Evolutionary conservation across 768 basidiomycete species (phyloP), one percentile per base, ranked within the genome.

Genomic region (Panellus pusillus): DNA sequence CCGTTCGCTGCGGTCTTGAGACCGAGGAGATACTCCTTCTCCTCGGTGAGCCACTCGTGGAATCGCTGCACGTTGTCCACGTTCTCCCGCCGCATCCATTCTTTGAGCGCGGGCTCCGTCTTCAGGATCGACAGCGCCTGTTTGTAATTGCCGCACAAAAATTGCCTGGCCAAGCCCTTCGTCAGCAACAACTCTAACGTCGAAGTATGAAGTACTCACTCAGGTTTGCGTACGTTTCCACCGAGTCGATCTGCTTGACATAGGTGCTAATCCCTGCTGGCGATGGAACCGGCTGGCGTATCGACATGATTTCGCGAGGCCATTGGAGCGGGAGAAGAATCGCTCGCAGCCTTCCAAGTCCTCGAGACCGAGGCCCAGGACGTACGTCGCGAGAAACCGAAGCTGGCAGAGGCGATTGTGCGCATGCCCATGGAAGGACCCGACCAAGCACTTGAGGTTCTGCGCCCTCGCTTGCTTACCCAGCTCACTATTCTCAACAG

Each of bases 301-400:
- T 18, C 50, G 43, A 44, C 50, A 37, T 6, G 54, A 29, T 24
- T 38, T 39, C 18, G 58, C 42, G 6, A 55, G n/a, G 3, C 42
- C 50, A 32, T 60, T 57, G 2, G 58, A 47, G 9, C 35, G 27
- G 2, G 55, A 52, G 24, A 60, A 60, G 9, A 24, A 27, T 2
- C 58, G 49, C 47, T 60, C 60, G 42, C 58, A 59, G 9, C 52
- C 45, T 38, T 61, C 60, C 15, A 60, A 36, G 42, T 61, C 57
- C 47, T 61, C 59, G 0, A 61, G 29, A 28, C 35, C 40, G 9
- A 53, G 8, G 1, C 62, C 62, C 6, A 11, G 4, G 0, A 54
- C 35, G 18, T 63, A 63, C 0, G 57, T 61, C 1, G 50, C 47
- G 6, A 61, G 49, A 19, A 50, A 54, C 7, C 13, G 7, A 1